These are phyloP conservation scores for Phytophthora ohioensis DNA, from an alignment of 352 stramenopile genomes.

Conservation along the genomic window DNA sequence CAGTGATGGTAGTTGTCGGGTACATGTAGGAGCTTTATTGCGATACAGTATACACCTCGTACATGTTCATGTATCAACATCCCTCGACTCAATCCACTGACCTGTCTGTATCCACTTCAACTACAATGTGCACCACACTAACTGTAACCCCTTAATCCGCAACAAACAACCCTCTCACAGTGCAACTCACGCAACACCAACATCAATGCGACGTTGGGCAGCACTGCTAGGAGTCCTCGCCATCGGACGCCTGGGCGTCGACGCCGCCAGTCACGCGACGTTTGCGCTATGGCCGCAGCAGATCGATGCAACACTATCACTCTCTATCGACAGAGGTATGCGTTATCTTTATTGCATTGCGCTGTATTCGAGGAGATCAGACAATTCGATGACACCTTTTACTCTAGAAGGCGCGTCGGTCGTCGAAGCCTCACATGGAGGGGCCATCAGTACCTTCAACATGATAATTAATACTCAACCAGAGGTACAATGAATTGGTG, in stretches of 20 bases:
- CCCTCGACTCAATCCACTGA: too few species aligned
- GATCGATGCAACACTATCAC: conserved; percentile 24
- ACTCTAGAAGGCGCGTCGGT: conserved; percentile 30
- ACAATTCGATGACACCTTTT: conserved; percentile 5
- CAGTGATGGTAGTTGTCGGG: neutral
- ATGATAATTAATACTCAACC: conserved; percentile 18
- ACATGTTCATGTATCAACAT: neutral
- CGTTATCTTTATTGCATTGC: neutral
- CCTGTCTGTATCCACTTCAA: neutral
- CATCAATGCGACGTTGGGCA: conserved; percentile 29
- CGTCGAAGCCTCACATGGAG: conserved; percentile 32
- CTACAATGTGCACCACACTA: conserved; percentile 1
- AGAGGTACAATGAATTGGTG: conserved; percentile 17
- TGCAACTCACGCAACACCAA: neutral
- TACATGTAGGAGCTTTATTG: neutral
- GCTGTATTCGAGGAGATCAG: neutral
- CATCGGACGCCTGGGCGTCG: neutral
- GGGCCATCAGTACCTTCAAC: conserved; percentile 41
- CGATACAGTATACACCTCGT: neutral
- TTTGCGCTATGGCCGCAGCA: conserved; percentile 48
- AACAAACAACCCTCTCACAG: neutral
- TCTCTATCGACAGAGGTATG: conserved; percentile 34
- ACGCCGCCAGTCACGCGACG: conserved; percentile 20
- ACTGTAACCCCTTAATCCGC: neutral
- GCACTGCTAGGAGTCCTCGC: conserved; percentile 7